Evolutionary conservation across 495 filamentous ascomycete species (phyloP), one percentile per base, ranked within the genome.

Genomic region (Cercophora samala): DNA sequence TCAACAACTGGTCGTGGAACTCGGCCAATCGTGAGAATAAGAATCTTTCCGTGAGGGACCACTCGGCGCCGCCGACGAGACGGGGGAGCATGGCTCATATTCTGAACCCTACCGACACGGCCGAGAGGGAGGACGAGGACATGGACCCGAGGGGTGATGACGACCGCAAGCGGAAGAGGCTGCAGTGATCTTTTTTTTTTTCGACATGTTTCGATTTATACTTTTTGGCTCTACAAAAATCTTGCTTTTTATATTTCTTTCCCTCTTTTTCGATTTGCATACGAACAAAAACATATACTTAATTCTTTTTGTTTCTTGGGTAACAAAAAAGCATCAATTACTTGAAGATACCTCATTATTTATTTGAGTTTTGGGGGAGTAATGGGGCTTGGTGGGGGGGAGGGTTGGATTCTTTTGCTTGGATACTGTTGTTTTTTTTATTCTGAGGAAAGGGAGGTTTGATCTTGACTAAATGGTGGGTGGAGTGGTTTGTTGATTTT

Each of bases 81-180:
- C 74, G 84, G 69, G 84, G 84, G 42, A 86, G 84, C 74, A 86
- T 86, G 84, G 84, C 84, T 3, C 84, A 86, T 70, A 86, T 86
- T 37, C 75, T 99, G 2, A 99, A 99, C 72, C 95, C 81, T 19
- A 82, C 80, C 8, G 81, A 82, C 55, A 81, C 79, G 22, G 71
- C 74, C 4, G 81, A 82, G 65, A 73, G 76, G 55, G 78, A 80
- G 19, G 77, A 79, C 56, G 81, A 84, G 61, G 81, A 82, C 66
- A 73, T 72, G 15, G 80, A 84, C 55, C 78, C 73, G 1, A 71
- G 81, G 29, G 80, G 78, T 23, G 81, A 84, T 18, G 80, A 83
- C 2, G 92, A 94, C 73, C 83, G 92, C 64, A 96, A 96, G 77
- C 84, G 92, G 64, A 96, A 93, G 78, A 85, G 92, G 68, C 75